Evolutionary conservation across 495 filamentous ascomycete genomes (phyloP).

Genomic region (Cercophora samala): DNA sequence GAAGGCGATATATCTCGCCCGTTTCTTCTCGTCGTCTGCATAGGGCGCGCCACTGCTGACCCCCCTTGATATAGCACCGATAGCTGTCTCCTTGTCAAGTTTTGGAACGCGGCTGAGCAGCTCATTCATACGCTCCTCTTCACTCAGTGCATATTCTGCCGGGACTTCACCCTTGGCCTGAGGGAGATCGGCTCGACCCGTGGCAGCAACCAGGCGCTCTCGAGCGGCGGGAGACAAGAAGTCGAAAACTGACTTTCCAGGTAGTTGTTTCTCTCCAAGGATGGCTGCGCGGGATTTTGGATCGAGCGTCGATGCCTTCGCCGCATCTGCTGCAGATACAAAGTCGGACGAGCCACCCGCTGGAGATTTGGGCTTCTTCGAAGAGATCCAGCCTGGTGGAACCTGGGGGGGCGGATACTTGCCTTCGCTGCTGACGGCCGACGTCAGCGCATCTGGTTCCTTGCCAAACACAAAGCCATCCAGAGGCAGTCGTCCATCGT

Average conservation of each 20-base stretch:
- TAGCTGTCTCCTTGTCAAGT: conserved; percentile 68
- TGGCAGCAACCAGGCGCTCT: conserved; percentile 69
- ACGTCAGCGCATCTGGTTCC: conserved; percentile 50
- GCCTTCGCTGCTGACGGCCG: conserved; percentile 52
- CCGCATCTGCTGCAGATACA: conserved; percentile 72
- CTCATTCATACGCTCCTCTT: conserved; percentile 57
- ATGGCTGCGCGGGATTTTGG: conserved; percentile 76
- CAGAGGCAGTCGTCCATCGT: conserved; percentile 82
- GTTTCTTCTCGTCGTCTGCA: conserved; percentile 73
- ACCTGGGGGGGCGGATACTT: conserved; percentile 73
- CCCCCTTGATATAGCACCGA: conserved; percentile 71
- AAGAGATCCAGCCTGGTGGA: conserved; percentile 72
- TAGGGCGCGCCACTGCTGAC: conserved; percentile 80
- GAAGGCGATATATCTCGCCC: conserved; percentile 71
- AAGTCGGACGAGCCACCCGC: conserved; percentile 25
- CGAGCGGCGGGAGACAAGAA: conserved; percentile 81
- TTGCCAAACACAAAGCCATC: conserved; percentile 78
- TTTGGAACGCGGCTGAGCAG: conserved; percentile 63
- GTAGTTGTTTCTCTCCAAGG: conserved; percentile 76
- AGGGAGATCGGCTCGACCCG: conserved; percentile 74
- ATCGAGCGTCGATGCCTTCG: conserved; percentile 71
- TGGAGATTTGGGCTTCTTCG: conserved; percentile 48
- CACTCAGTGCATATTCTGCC: conserved; percentile 55
- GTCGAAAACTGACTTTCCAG: conserved; percentile 93
- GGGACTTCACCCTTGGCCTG: conserved; percentile 73